A percentile compares a stretch with the other conserved stretches of the same genome.
These are phyloP conservation scores for Pulveroboletus sp. DNA, from an alignment of 1,284 basidiomycete genomes.

Conservation along the genomic window DNA sequence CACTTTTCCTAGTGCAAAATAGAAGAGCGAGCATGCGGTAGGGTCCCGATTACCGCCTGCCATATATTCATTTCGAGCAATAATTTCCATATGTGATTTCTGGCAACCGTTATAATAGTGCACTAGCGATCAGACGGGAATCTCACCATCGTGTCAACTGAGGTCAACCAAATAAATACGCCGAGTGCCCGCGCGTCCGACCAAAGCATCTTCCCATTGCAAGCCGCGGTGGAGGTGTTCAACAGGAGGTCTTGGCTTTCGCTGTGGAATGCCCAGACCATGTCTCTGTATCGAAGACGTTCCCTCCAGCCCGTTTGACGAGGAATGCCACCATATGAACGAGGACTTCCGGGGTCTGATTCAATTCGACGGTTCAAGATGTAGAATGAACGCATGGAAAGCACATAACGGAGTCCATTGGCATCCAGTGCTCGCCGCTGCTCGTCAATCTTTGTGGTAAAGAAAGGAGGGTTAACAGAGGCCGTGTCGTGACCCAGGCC, in stretches of 20 bases:
- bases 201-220: slow-evolving; percentile 85
- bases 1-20: slow-evolving; percentile 91
- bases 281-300: slow-evolving; percentile 84
- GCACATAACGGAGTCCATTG: slow-evolving; percentile 87
- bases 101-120: slow-evolving; percentile 29
- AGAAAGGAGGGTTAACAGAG: background rate
- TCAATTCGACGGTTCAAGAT: slow-evolving; percentile 65
- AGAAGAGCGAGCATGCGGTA: slow-evolving; percentile 84
- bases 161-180: slow-evolving; percentile 84
- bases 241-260: slow-evolving; percentile 86
- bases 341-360: slow-evolving; percentile 42
- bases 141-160: slow-evolving; percentile 72
- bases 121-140: slow-evolving; percentile 1
- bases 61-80: slow-evolving; percentile 93
- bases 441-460: slow-evolving; percentile 65
- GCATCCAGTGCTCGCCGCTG: slow-evolving; percentile 83
- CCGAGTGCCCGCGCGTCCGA: slow-evolving; percentile 82
- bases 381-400: slow-evolving; percentile 83
- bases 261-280: slow-evolving; percentile 94
- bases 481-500: background rate
- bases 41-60: slow-evolving; percentile 84
- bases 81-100: slow-evolving; percentile 82
- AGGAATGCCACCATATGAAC: slow-evolving; percentile 36
- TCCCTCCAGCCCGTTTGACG: slow-evolving; percentile 53
- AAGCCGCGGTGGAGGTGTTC: slow-evolving; percentile 65